phyloP scores from a whole-genome alignment of 75 land plant species.

The Selaginella tamariscina region DNA sequence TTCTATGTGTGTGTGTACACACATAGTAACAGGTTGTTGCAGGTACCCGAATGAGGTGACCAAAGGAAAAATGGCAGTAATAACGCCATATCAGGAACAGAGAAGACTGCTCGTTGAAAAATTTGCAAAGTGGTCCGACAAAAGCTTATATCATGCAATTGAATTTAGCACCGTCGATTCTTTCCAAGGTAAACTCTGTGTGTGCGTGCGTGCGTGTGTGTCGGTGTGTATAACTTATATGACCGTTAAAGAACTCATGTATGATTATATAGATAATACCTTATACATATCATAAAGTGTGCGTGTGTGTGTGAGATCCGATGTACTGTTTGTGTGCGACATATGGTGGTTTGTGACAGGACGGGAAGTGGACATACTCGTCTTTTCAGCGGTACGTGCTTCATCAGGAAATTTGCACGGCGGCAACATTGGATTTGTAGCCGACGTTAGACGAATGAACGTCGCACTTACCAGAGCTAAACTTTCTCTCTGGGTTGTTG shows the following conservation, averaged over 20 bases:
- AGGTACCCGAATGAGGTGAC: conserved; percentile 69
- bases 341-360: too few relatives aligned
- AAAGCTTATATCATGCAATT: conserved; percentile 32
- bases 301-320: too few relatives aligned
- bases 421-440: conserved; percentile 77
- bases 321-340: too few relatives aligned
- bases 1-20: too few relatives aligned
- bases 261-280: too few relatives aligned
- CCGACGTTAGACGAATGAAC: conserved; percentile 96
- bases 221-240: too few relatives aligned
- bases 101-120: conserved; percentile 41
- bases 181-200: too few relatives aligned
- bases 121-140: conserved; percentile 44
- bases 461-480: conserved; percentile 92
- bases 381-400: conserved; percentile 89
- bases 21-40: neutral
- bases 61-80: conserved; percentile 51
- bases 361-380: conserved; percentile 76
- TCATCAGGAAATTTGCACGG: conserved; percentile 16
- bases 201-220: too few relatives aligned
- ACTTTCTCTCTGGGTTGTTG: conserved; percentile 79
- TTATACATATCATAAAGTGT: too few relatives aligned
- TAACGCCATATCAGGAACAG: conserved; percentile 87
- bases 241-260: too few relatives aligned
- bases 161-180: conserved; percentile 98